Conservation (phyloP, 192 early-diverging fungal genomes). For the Cetraspora pellucida region DNA sequence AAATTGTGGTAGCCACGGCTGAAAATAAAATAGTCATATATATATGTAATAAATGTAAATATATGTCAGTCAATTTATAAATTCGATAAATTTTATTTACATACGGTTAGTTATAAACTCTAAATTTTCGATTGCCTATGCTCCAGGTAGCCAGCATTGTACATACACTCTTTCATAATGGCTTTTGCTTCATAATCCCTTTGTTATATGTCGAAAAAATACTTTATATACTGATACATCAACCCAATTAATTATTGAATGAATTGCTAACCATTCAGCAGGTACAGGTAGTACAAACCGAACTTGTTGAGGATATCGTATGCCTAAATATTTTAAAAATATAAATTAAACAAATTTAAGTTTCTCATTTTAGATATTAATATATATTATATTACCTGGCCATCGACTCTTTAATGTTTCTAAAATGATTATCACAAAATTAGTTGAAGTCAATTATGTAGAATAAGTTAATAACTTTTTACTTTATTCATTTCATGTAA, state of each 20-base stretch:
- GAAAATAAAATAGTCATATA: not conserved
- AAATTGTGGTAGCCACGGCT: constrained; percentile 30
- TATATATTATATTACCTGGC: constrained; percentile 4
- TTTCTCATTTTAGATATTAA: not conserved
- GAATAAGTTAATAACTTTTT: not conserved
- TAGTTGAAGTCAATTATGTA: not conserved
- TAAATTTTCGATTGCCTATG: constrained; percentile 26
- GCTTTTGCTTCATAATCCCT: constrained; percentile 43
- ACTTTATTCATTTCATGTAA: constrained; percentile 41
- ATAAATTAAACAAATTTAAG: not conserved
- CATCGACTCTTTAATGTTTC: constrained; percentile 24
- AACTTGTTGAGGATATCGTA: constrained; percentile 22
- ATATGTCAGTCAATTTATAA: too few species aligned
- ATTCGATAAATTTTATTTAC: too few species aligned
- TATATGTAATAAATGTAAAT: not conserved
- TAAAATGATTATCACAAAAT: not conserved
- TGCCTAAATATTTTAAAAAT: not conserved
- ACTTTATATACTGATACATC: too few species aligned
- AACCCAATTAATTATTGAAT: not conserved
- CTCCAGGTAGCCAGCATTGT: constrained; percentile 52
- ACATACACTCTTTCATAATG: constrained; percentile 56
- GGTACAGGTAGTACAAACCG: constrained; percentile 23
- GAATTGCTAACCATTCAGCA: constrained; percentile 22
- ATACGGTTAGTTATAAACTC: constrained; percentile 1
- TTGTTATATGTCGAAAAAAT: too few species aligned